Base-by-base conservation (phyloP, 2,329 filamentous ascomycete species). In the Calonectria hawksworthii region DNA sequence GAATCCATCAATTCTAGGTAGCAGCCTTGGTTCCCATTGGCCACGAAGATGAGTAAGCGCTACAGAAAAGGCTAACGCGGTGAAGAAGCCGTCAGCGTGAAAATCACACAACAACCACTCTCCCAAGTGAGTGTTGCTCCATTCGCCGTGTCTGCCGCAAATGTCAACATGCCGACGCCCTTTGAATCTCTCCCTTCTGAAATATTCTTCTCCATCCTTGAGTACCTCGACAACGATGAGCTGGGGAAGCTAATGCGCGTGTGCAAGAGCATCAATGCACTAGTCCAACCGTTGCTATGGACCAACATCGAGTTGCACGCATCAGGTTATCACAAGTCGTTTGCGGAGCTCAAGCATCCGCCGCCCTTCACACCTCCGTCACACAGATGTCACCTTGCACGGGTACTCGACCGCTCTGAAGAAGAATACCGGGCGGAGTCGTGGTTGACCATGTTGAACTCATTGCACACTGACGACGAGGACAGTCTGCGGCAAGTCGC, bases 281-380 rank as follows among this genome's bases (percentile, higher is more conserved):
- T 78, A 2, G 63, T 68, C 0, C 28, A 52, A 7, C n/a, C 50
- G 1, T 38, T 38, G 0, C 3, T 79, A 9, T 78, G 77, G 77
- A 23, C 13, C 4, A 63, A 73, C 3, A 76, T 79, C 9, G 76
- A 79, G 14, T 47, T 79, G 9, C 78, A 79, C 18, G 51, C 61
- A 7, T 30, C 14, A 1, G 71, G 73, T 2, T 77, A 78, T 21
- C 76, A 79, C 6, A 70, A 74, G 14, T 78, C 76, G 1, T 64
- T 68, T 3, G 64, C 32, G 1, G 77, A 78, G 26, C 36, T 77
- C 2, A 68, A 41, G 1, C 50, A 73, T 6, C 74, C 77, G 4
- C 18, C 41, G 0, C 71, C 72, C 8, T 68, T 68, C 21, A 68
- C 44, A 18, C 16, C 50, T 9, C 5, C 14, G 1, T 11, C 32